Base-by-base conservation (phyloP, 2,329 filamentous ascomycete genomes). In the Penicillium sp. region DNA sequence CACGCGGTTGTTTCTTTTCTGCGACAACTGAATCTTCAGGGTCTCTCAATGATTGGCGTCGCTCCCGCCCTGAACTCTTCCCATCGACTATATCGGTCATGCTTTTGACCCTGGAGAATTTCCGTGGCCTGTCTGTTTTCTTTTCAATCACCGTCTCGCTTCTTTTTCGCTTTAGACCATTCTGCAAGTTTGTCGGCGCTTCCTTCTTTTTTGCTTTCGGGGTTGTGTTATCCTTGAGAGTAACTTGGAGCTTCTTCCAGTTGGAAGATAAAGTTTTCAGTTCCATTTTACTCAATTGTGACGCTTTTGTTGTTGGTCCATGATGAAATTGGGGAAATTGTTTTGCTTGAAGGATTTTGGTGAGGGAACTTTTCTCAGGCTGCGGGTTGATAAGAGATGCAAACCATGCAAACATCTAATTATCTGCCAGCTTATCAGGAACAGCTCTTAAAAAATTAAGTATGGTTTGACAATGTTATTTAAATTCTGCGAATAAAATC, bases 241-340 rank as follows among this genome's bases (percentile, higher is more conserved):
- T 74, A 59, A 68, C 68, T 65, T 79, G 77, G 57, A 80, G 69
- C 65, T 75, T 79, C 64, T 77, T 79, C 77, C 77, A 80, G 65
- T 80, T 80, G 59, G 73, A 74, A 56, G 77, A 80, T 46, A 79
- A 70, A 47, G 65, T 68, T 58, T 71, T 73, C 30, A 71, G 58
- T 61, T 79, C 75, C 75, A 78, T 76, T 52, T 18, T 56, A 42
- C 20, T 45, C 53, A 56, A 45, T 46, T 35, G 26, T 14, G 20
- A 14, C 23, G 18, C 21, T 14, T n/a, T 33, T 12, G 30, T 40
- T 40, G 43, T 40, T 28, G 30, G 23, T 35, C 33, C 52, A 55
- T 55, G 23, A 21, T 48, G 52, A 28, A 42, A 30, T 47, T 40
- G 28, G 18, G 7, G 23, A 43, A 8, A 20, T 11, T 23, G 20